A percentile compares a stretch with the other conserved stretches of the same genome.
phyloP scores from a whole-genome alignment of 371 early-diverging fungal species.

The Gilbertella persicaria region DNA sequence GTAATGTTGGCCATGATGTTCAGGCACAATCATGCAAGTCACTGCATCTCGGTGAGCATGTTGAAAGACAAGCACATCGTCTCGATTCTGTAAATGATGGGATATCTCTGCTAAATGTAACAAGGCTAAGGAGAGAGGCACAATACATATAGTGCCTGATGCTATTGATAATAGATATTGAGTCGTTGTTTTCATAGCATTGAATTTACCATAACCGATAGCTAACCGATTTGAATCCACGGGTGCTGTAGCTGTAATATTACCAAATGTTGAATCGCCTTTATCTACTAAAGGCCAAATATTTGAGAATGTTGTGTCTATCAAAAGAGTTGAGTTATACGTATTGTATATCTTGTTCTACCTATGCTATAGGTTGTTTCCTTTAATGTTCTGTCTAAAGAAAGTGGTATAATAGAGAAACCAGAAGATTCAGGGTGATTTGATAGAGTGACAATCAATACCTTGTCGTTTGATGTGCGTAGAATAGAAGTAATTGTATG shows the following conservation, averaged over 20 bases:
- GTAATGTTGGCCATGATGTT: constrained; percentile 54
- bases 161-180: too few species aligned
- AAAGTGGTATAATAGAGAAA: constrained; percentile 18
- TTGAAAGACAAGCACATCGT: constrained; percentile 32
- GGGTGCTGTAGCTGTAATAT: constrained; percentile 51
- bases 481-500: constrained; percentile 5
- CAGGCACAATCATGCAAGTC: constrained; percentile 60
- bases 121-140: constrained; percentile 49
- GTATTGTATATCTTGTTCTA: too few species aligned
- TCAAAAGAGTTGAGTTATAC: too few species aligned
- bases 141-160: constrained; percentile 54
- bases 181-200: too few species aligned
- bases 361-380: constrained; percentile 1
- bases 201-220: constrained; percentile 62
- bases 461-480: constrained; percentile 2
- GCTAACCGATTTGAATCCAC: constrained; percentile 57
- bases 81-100: constrained; percentile 16
- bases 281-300: constrained; percentile 40
- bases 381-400: neutral
- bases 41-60: constrained; percentile 57
- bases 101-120: constrained; percentile 36
- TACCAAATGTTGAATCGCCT: constrained; percentile 28
- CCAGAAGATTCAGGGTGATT: constrained; percentile 26
- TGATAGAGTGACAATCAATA: constrained; percentile 21
- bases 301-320: constrained; percentile 24